Evolutionary conservation across 129 eudicot genomes (phyloP), one percentile per base, ranked within the genome.

Genomic region (Flaveria robusta): DNA sequence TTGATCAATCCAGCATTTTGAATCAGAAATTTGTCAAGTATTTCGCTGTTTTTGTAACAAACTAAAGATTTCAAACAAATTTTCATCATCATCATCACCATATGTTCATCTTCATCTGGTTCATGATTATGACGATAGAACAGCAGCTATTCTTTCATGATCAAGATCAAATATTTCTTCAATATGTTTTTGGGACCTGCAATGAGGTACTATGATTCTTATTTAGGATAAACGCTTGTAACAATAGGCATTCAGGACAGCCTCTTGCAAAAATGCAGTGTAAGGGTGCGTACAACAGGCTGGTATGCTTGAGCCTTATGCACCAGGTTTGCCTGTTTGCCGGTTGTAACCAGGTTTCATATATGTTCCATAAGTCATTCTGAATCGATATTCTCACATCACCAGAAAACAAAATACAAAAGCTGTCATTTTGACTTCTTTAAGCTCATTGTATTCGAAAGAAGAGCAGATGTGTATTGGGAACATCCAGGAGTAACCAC

Each of bases 141-240:
- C n/a, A n/a, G n/a, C 88, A 86, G 71, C 88, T 88, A 43, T 88
- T 88, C 82, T 86, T 88, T 83, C 85, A 88, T 72, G 90, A 86
- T 74, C 85, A 81, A 86, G 97, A 88, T 65, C 90, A 88, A 78
- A 72, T 68, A 50, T 55, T 65, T 74, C 81, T 88, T 51, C 81
- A 86, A 63, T 82, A 74, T 15, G 74, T 78, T 23, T 34, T 87
- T 86, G 12, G 46, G 12, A 10, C 9, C 46, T 42, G 46, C 7
- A 29, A 29, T 0, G 34, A 29, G 34, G 34, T 29, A 29, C 34
- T 29, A 29, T 29, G 4, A 5, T 29, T 29, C 34, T 29, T 29
- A 29, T 29, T 29, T 4, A 29, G 34, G 5, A 29, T 0, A 5
- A 29, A 29, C 4, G 4, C 2, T 7, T 6, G 9, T 42, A 42